phyloP scores from a whole-genome alignment of 352 stramenopile species.

The Phytophthora sansomeana region DNA sequence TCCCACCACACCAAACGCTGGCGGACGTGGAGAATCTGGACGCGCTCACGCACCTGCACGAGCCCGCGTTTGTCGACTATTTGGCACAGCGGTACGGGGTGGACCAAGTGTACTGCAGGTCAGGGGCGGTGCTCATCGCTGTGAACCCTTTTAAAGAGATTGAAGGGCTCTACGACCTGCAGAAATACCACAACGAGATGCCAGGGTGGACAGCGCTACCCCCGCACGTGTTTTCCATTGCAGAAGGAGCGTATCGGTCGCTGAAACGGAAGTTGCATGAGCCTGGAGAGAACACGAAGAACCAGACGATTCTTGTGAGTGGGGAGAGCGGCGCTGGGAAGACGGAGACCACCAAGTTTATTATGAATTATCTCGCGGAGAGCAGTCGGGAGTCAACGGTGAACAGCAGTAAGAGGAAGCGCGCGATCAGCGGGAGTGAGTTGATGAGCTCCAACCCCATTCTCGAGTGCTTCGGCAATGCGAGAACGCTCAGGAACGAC shows the following conservation, averaged over 20 bases:
- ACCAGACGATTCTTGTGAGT: conserved; percentile 96
- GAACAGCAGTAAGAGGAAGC: conserved; percentile 23
- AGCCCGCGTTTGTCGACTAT: conserved; percentile 84
- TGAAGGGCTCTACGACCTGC: conserved; percentile 68
- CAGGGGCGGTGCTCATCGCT: conserved; percentile 74
- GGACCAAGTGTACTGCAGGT: conserved; percentile 82
- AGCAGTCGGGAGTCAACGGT: conserved; percentile 18
- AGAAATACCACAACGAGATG: conserved; percentile 46
- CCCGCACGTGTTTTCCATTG: conserved; percentile 86
- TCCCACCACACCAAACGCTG: conserved; percentile 43
- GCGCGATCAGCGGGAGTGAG: conserved; percentile 55
- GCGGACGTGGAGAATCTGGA: conserved; percentile 77
- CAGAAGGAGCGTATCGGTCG: conserved; percentile 74
- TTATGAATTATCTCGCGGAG: conserved; percentile 76
- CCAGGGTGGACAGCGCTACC: conserved; percentile 43
- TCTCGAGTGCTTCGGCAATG: conserved; percentile 89
- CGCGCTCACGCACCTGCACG: conserved; percentile 79
- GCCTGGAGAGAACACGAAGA: conserved; percentile 65
- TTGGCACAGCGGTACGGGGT: conserved; percentile 74
- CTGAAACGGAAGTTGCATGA: conserved; percentile 51
- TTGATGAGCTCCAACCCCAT: conserved; percentile 89
- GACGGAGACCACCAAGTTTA: conserved; percentile 96
- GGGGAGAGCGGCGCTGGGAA: conserved; percentile 96
- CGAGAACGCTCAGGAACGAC: conserved; percentile 78
- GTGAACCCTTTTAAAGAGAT: conserved; percentile 87